Percentiles rank a stretch among this genome's conserved stretches.
phyloP scores from a whole-genome alignment of 352 stramenopile species.

The Globisporangium abappressorium region DNA sequence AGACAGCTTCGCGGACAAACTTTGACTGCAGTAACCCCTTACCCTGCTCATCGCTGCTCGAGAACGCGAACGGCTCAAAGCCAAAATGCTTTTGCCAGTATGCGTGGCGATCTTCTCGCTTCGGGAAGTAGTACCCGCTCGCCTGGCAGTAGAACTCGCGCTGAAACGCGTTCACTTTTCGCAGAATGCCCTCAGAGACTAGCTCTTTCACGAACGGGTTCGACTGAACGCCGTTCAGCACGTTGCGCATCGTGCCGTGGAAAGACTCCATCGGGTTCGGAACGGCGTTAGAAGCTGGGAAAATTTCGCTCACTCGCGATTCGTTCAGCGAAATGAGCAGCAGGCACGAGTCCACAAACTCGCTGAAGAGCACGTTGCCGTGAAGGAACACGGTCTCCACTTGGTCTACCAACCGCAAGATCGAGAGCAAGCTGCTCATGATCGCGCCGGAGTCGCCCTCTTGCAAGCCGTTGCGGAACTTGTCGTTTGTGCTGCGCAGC shows the following conservation, averaged over 20 bases:
- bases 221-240: constrained; percentile 61
- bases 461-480: constrained; percentile 49
- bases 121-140: constrained; percentile 67
- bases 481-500: constrained; percentile 56
- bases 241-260: constrained; percentile 69
- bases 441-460: constrained; percentile 60
- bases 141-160: constrained; percentile 71
- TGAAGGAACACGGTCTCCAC: constrained; percentile 76
- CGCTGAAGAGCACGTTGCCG: constrained; percentile 54
- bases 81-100: constrained; percentile 72
- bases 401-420: constrained; percentile 70
- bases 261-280: constrained; percentile 72
- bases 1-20: constrained; percentile 46
- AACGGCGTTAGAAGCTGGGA: constrained; percentile 56
- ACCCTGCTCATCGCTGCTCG: background rate
- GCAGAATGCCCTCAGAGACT: constrained; percentile 47
- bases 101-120: constrained; percentile 30
- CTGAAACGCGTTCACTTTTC: constrained; percentile 59
- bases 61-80: constrained; percentile 42
- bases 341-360: constrained; percentile 55
- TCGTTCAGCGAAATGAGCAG: constrained; percentile 42
- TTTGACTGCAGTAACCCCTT: constrained; percentile 26
- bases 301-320: constrained; percentile 36
- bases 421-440: constrained; percentile 55
- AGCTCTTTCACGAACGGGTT: constrained; percentile 71